Conservation (phyloP, 2,329 filamentous ascomycete species). For the Ilyonectria sp. region DNA sequence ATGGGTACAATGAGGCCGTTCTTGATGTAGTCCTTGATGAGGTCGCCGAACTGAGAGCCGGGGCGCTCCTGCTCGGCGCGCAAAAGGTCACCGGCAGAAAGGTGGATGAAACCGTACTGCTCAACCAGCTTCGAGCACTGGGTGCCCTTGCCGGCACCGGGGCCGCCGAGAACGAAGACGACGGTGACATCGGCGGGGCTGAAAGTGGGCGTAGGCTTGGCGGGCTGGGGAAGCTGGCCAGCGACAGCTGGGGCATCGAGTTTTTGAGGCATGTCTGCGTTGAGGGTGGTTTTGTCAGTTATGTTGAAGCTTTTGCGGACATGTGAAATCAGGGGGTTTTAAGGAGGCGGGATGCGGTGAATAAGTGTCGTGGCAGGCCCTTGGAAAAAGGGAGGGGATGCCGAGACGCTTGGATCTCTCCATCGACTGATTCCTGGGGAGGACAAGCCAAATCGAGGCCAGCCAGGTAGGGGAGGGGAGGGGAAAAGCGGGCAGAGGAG, state of each 20-base stretch:
- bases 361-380: constrained; percentile 16
- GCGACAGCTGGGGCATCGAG: constrained; percentile 35
- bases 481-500: constrained; percentile 15
- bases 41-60: constrained; percentile 89
- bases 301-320: constrained; percentile 3
- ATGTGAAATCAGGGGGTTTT: constrained; percentile 17
- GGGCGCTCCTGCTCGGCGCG: constrained; percentile 92
- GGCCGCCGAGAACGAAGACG: constrained; percentile 95
- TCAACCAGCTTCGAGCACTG: constrained; percentile 91
- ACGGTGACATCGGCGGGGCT: constrained; percentile 85
- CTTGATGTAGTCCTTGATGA: constrained; percentile 95
- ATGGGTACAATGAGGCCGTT: constrained; percentile 98
- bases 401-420: constrained; percentile 28
- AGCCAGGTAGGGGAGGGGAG: constrained; percentile 23
- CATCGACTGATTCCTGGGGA: constrained; percentile 31
- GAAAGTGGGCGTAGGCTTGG: constrained; percentile 78
- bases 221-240: constrained; percentile 59
- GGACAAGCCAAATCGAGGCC: constrained; percentile 18
- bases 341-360: constrained; percentile 19
- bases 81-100: constrained; percentile 93
- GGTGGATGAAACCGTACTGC: constrained; percentile 92
- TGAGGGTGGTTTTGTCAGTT: constrained; percentile 16
- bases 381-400: constrained; percentile 15
- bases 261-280: constrained; percentile 33
- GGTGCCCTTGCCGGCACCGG: constrained; percentile 96